Base-by-base conservation (phyloP, 805 yeast genomes). In the Saccharomycopsis sp. region DNA sequence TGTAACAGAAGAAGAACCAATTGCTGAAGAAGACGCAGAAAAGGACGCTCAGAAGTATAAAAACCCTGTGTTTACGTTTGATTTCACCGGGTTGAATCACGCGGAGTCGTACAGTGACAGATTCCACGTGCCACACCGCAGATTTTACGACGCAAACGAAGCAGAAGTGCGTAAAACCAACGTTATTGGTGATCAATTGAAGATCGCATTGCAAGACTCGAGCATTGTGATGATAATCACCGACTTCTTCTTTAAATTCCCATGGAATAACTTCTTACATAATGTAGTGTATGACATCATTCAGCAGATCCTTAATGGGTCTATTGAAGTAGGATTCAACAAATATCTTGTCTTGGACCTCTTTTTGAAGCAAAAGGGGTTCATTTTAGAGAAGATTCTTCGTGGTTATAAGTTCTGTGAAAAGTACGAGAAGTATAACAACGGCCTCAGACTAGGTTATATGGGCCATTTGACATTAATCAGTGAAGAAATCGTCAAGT, bases 401-500 rank as follows among this genome's bases (percentile, higher is more conserved):
- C 76, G 80, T 44, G 90, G 93, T 2, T 87, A 87, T 64, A 73
- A 73, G 53, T 75, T 76, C 53, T 85, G 88, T 64, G 73, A 75
- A 38, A 82, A 79, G 58, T 78, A 83, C 62, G 91, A 90, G 68
- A 79, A 78, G 62, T 75, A 72, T 54, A 78, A 79, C 2, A 83
- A 83, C 15, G 57, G 59, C 2, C 80, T 89, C 14, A 77, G 97
- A 57, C 81, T 94, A 22, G 99, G 99, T 0, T 94, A 90, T 69
- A 91, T 92, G 90, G 99, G 99, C n/a, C 99, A 94, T 54, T 51
- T 61, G 9, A 47, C 62, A 7, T 58, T 61, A 47, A 58, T 61
- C 41, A 56, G 60, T 53, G 99, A 94, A 70, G 99, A 94, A 70
- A 91, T 94, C 52, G 97, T 91, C 54, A 94, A 94, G 69, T 94